phyloP scores from a whole-genome alignment of 2,329 filamentous ascomycete genomes.

The Fusarium buharicum region DNA sequence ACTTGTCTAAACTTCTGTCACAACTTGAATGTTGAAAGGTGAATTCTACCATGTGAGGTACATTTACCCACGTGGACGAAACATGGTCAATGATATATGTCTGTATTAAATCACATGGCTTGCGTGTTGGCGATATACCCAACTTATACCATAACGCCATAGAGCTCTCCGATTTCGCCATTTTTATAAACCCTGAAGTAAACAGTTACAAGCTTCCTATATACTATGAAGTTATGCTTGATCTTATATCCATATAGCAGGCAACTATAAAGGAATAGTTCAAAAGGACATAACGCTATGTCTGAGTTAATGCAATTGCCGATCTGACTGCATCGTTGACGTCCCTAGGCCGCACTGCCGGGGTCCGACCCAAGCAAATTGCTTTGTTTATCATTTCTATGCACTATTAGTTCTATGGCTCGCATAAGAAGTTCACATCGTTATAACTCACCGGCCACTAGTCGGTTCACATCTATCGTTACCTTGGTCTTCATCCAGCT shows the following conservation, averaged over 20 bases:
- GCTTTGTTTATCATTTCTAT: slow-evolving; percentile 51
- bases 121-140: not conserved
- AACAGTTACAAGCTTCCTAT: not conserved
- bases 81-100: not conserved
- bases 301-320: slow-evolving; percentile 30
- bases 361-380: slow-evolving; percentile 54
- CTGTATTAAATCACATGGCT: not conserved
- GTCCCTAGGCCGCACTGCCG: slow-evolving; percentile 54
- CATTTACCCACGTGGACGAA: not conserved
- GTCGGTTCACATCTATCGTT: slow-evolving; percentile 49
- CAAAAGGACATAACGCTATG: not conserved
- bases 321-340: slow-evolving; percentile 47
- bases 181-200: not conserved
- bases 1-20: not conserved
- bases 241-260: not conserved
- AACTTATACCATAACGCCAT: slow-evolving; percentile 8
- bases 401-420: slow-evolving; percentile 4
- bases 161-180: slow-evolving; percentile 4
- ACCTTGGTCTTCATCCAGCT: slow-evolving; percentile 48
- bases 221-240: not conserved
- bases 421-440: accelerated
- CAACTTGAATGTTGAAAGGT: too few relatives aligned
- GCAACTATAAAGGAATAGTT: not conserved
- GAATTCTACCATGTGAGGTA: not conserved
- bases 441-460: slow-evolving; percentile 49